Evolutionary conservation across 441 rosid species (phyloP), one percentile per base, ranked within the genome.

Genomic region (Populus trichocarpa): DNA sequence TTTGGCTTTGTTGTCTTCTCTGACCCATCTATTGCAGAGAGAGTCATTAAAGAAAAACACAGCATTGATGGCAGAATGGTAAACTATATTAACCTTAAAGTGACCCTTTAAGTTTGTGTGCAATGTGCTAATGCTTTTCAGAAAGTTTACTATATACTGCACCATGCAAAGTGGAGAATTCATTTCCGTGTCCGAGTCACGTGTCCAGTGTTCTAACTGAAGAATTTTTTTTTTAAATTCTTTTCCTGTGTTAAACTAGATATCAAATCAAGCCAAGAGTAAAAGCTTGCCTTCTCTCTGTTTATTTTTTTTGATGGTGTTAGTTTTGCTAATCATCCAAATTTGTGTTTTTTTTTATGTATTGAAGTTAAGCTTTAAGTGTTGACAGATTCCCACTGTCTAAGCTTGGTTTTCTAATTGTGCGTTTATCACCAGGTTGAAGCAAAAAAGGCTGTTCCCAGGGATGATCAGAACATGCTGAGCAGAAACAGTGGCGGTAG

Each of bases 371-470:
- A 70, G 77, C 68, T 68, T 66, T 2, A 23, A 70, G 73, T 35
- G 50, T 71, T 30, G n/a, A 13, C 71, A 42, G 36, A 40, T 75
- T 67, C 70, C 59, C 33, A 28, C 22, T 66, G 20, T 72, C 79
- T 76, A 70, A 76, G 79, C 42, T 66, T 80, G 59, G 28, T 77
- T 66, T 67, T 69, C 77, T 82, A 76, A 81, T 74, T 72, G 25
- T 12, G 77, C 80, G 71, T 79, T 84, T 59, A 50, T 32, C 70
- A 68, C 69, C 84, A 95, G 99, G 99, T 95, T 35, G 99, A 95
- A 89, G 99, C 99, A 42, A 95, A 95, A 81, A 93, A 87, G 68
- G 99, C 98, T 76, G 98, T 93, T 85, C 99, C 98, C 0, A 91
- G 97, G 86, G 99, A 95, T 84, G 99, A 95, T 73, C 99, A 93